Evolutionary conservation across 176 grass and related monocot genomes (phyloP), one percentile per base, ranked within the genome.

Genomic region (Oryza meyeriana): DNA sequence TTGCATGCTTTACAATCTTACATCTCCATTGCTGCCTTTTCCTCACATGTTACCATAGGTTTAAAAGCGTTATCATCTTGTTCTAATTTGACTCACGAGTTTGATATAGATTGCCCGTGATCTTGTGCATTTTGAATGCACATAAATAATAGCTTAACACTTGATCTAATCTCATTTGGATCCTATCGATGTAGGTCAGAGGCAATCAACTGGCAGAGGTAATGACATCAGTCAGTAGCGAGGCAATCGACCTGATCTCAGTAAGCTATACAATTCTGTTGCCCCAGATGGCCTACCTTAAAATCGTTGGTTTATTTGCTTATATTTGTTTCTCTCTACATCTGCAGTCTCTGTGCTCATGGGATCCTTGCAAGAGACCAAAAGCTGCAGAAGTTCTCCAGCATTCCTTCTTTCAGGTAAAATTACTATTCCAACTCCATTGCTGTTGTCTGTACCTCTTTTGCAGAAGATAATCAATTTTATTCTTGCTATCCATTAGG

Each of bases 291-390:
- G 8, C 39, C 32, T 85, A 65, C 81, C 20, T 35, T 11, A 36
- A 34, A 22, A 18, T 31, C n/a, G 22, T 81, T 59, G 18, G 5
- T 22, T 66, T 38, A 40, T 55, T 64, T 66, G 4, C 39, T 78
- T 72, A 39, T 40, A 29, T 44, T 40, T 69, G 10, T 72, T 69
- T 33, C 30, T 16, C 35, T 38, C 11, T 47, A 59, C 28, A 77
- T 83, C 38, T 86, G 38, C 50, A 99, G 97, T 90, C 80, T 63
- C 80, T 99, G 34, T 99, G 97, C 78, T 87, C 91, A 20, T 99
- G 97, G 97, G 91, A 99, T 82, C 93, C 97, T 85, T 75, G 81
- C 79, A 94, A 91, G 69, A 95, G 97, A 86, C 97, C 93, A 45
- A 99, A 93, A 81, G 93, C 97, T 26, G 70, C 89, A 44, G 93